Evolutionary conservation across 441 rosid species (phyloP), one percentile per base, ranked within the genome.

Genomic region (Syzygium malaccense): DNA sequence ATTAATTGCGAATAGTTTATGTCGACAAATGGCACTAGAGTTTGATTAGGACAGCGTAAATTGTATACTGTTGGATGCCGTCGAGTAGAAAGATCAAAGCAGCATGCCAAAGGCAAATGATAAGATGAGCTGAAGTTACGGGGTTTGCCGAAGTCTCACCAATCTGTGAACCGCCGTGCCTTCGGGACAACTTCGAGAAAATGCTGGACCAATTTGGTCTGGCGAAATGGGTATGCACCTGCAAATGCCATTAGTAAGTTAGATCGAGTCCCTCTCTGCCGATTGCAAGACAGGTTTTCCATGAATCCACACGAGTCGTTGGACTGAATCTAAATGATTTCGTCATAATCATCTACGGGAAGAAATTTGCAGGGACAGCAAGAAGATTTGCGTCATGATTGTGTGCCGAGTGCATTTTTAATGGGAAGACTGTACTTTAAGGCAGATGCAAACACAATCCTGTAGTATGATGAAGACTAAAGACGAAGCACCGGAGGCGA

Each of bases 201-300:
- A 92, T 90, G 66, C 88, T 89, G 92, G 90, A 88, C 96, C 96
- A 94, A 89, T 93, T 91, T 64, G 95, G 95, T 83, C 96, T 89
- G 62, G 89, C 92, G 51, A 93, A 94, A 90, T 92, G 92, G 7
- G 96, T 94, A 41, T 57, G 90, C 15, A 89, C 92, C 96, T 94
- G 93, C 87, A 89, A 88, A 18, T 41, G 18, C 2, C 83, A 13
- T 6, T 25, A 23, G n/a, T 45, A 41, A 75, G 83, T 41, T 75
- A 41, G 83, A 2, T 75, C 9, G 14, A 75, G n/a, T 25, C n/a
- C n/a, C 28, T 58, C 64, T 58, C 30, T 25, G 26, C 83, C 15
- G 10, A 75, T 11, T 3, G 48, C 49, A 0, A 68, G 48, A 68
- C 1, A 45, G 14, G 19, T 18, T 17, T 64, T 13, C 7, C 14